Base-by-base conservation (phyloP, 495 filamentous ascomycete genomes). In the Collariella sp. region DNA sequence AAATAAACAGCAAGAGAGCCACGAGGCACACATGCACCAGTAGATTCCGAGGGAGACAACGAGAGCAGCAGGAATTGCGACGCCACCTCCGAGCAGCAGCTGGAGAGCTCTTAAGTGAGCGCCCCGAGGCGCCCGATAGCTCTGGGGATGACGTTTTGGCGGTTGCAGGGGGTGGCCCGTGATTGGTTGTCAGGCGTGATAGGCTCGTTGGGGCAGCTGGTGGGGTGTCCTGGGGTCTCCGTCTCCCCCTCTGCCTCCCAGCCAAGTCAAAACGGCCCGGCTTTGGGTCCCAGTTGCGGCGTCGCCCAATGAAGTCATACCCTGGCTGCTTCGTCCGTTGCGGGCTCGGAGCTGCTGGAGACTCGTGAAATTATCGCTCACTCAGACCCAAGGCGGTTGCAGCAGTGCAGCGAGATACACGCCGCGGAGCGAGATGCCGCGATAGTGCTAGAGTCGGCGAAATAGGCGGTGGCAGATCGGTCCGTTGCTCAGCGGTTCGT, bases 11-110 rank as follows among this genome's bases (percentile, higher is more conserved):
- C 41, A 79, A 55, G 47, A 76, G 63, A 29, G 67, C 65, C 40
- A 72, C 56, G 5, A 75, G 75, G 47, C 63, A 70, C 42, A 72
- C 33, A 42, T 73, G 74, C 16, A 76, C 42, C 35, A 62, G n/a
- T n/a, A n/a, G 36, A 36, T 52, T 54, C 18, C 44, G 46, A 31
- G 56, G 58, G 11, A 45, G 26, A 38, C 29, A 16, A 38, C 44
- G 50, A 47, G 23, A 50, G 22, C 22, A 45, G 46, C 44, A 42
- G 44, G 40, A 39, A 55, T 52, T 55, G 35, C 18, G 7, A 10
- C 43, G 34, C 12, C 7, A 20, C 20, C 40, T 24, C 43, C 11
- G 43, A 50, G 38, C 40, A 52, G 47, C 52, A 45, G 46, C 51
- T 41, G 29, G 51, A 33, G 56, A 34, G 53, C 46, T 54, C 49